Percentiles rank a stretch among this genome's conserved stretches.
These are phyloP conservation scores for Entomortierella chlamydospora DNA, from an alignment of 192 early-diverging fungal genomes.

Conservation along the genomic window DNA sequence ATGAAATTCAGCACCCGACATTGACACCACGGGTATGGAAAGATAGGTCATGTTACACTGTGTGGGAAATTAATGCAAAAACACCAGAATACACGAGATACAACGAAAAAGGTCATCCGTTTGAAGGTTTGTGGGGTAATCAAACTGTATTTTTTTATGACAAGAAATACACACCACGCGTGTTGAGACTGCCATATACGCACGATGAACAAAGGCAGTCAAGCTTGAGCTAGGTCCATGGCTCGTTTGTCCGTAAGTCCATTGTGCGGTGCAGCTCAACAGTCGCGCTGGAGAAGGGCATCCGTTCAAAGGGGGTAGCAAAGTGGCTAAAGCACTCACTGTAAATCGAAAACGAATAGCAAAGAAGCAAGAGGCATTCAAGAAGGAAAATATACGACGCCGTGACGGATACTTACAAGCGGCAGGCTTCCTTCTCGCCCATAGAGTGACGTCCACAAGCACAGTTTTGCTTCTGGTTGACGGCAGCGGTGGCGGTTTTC, in stretches of 20 bases:
- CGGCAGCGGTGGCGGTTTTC: conserved; percentile 42
- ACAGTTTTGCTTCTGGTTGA: conserved; percentile 47
- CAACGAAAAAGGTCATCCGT: conserved; percentile 11
- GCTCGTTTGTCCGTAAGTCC: background rate
- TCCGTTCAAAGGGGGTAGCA: background rate
- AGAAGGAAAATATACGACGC: background rate
- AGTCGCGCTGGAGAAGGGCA: background rate
- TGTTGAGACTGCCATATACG: background rate
- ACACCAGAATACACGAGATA: conserved; percentile 6
- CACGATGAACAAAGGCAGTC: conserved; percentile 1
- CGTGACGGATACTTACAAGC: conserved; percentile 37
- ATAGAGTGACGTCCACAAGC: conserved; percentile 51
- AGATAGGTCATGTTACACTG: background rate
- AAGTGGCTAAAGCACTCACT: background rate
- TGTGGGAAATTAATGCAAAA: conserved; percentile 48
- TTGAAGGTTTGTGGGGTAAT: conserved; percentile 30
- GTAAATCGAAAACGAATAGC: no score
- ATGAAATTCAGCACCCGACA: no score
- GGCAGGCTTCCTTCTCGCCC: conserved; percentile 53
- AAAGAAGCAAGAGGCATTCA: background rate
- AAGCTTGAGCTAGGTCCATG: background rate
- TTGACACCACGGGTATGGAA: no score
- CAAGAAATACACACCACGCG: background rate
- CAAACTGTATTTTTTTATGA: conserved; percentile 11
- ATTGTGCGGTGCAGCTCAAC: background rate